Evolutionary conservation across 2,329 filamentous ascomycete species (phyloP).

Genomic region (Fusarium sp.): DNA sequence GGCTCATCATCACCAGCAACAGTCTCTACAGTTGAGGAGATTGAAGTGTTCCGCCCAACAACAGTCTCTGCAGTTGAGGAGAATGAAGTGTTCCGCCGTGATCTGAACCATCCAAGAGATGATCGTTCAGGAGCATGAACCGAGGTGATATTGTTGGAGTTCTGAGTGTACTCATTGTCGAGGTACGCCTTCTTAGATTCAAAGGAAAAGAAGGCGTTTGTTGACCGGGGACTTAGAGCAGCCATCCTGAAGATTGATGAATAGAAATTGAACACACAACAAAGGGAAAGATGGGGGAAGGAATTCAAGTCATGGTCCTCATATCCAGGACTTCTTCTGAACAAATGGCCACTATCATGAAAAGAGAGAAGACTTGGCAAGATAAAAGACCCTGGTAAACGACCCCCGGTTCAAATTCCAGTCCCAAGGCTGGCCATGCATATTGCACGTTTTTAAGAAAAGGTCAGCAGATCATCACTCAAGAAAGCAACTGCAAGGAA

Average conservation of each 20-base stretch:
- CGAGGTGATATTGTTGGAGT: not conserved
- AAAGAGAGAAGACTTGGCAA: not conserved
- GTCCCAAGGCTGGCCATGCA: not conserved
- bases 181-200: not conserved
- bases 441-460: not conserved
- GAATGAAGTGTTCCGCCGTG: conserved; percentile 11
- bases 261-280: too few species aligned
- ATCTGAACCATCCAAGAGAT: not conserved
- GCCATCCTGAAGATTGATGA: not conserved
- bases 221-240: not conserved
- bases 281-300: not conserved
- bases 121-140: not conserved
- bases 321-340: not conserved
- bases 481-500: not conserved
- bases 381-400: not conserved
- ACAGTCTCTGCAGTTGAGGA: conserved; percentile 20
- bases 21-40: conserved; percentile 21
- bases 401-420: conserved; percentile 2
- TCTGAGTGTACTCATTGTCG: not conserved
- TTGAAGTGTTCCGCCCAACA: conserved; percentile 5
- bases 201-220: not conserved
- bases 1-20: not conserved
- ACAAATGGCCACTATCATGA: not conserved
- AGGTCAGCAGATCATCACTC: not conserved
- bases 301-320: not conserved